Evolutionary conservation across 2,329 filamentous ascomycete species (phyloP).

Genomic region (Cyphellophora europaea): DNA sequence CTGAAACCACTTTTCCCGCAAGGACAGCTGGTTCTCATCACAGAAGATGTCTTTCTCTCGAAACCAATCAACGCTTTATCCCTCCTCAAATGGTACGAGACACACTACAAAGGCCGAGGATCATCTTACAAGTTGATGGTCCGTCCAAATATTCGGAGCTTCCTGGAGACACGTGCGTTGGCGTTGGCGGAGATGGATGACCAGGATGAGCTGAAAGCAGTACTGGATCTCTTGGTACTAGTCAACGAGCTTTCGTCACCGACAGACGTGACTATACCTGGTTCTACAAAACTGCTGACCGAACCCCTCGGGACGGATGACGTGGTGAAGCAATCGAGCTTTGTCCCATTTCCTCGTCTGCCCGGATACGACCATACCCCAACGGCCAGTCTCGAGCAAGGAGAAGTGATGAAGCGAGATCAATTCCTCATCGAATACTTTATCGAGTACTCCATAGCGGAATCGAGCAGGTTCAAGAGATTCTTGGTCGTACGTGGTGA

Average conservation of each 20-base stretch:
- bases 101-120: neutral
- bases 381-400: neutral
- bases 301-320: too few species aligned
- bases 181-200: neutral
- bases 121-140: constrained; percentile 3
- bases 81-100: constrained; percentile 4
- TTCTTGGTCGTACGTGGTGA: neutral
- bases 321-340: neutral
- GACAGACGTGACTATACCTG: neutral
- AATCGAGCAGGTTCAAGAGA: neutral
- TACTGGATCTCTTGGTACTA: neutral
- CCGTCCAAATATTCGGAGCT: constrained; percentile 1
- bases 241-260: neutral
- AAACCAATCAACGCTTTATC: neutral
- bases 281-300: neutral
- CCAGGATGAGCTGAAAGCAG: neutral
- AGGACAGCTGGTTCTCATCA: constrained; percentile 1
- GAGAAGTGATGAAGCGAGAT: neutral
- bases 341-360: neutral
- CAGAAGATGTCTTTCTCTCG: constrained; percentile 3
- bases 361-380: neutral
- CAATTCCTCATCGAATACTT: neutral
- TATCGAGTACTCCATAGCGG: neutral
- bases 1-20: constrained; percentile 1
- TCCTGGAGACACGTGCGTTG: neutral